Base-by-base conservation (phyloP, 192 early-diverging fungal species). In the Chytriomyces hyalinus region DNA sequence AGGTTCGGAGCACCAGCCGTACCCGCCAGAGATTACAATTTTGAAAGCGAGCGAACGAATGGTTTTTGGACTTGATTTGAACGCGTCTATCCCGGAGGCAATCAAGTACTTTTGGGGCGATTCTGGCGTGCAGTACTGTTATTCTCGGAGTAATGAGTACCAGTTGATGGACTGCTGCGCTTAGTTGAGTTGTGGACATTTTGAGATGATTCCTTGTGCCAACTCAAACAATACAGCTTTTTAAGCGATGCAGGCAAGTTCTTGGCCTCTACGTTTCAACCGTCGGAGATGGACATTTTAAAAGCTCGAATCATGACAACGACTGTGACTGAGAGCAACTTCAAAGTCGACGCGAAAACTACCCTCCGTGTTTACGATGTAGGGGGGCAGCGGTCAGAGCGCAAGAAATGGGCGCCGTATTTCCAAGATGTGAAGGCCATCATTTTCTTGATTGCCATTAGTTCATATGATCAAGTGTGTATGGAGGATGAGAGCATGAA, bases 381-480 rank as follows among this genome's bases (percentile, higher is more conserved):
- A 49, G 96, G 96, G 78, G 96, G 96, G 46, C 96, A 98, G 88
- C 91, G 96, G 48, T 95, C 94, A 48, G 96, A 98, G 87, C 90
- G 96, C 76, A 98, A 98, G 78, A 98, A 98, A 86, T 97, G 96
- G 96, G 95, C 96, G 75, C 96, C 96, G 84, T 98, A 95, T 77
- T 98, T 98, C 75, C 95, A 98, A 78, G 93, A 96, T 78, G 95
- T 97, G n/a, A 97, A 93, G 4, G 93, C 94, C 8, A 95, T 98
- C 71, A 87, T 98, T 46, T 98, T 98, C 84, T 82, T 98, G 78
- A 94, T 96, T 28, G 96, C 96, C 36, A 96, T 97, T 69, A 90
- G 88, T 46, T 94, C 96, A 85, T 98, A 97, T 75, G 95, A 98
- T 84, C 96, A 98, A 84, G 87, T 94, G 9, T 82, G 97, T 28